phyloP scores from a whole-genome alignment of 257 asterid genomes.

The Nicotiana undulata region DNA sequence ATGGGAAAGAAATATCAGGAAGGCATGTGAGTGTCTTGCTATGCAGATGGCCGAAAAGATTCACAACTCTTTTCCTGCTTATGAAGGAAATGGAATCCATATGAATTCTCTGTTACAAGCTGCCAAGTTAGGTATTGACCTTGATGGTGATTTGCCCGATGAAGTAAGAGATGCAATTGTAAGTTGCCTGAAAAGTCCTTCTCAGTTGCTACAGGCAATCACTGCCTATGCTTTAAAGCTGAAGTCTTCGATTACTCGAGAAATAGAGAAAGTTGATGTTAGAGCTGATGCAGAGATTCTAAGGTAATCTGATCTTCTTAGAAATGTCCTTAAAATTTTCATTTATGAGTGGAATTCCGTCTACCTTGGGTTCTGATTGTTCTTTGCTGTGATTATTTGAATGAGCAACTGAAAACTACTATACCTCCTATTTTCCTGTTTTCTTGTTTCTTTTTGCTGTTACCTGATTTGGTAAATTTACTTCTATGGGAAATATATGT shows the following conservation, averaged over 20 bases:
- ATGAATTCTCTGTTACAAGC: constrained; percentile 64
- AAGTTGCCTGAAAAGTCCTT: constrained; percentile 76
- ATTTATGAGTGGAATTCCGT: background rate
- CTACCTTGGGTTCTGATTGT: background rate
- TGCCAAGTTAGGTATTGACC: constrained; percentile 66
- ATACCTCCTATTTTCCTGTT: background rate
- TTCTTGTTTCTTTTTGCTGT: background rate
- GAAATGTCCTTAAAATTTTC: background rate
- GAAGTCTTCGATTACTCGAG: constrained; percentile 52
- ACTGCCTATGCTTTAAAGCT: constrained; percentile 72
- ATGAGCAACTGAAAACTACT: background rate
- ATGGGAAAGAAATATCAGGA: constrained; percentile 78
- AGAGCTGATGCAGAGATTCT: constrained; percentile 96
- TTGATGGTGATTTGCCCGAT: constrained; percentile 59
- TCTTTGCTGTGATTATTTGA: background rate
- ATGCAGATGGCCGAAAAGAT: constrained; percentile 66
- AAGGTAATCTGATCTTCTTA: constrained; percentile 43
- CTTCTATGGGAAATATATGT: background rate
- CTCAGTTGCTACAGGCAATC: constrained; percentile 80
- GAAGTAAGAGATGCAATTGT: constrained; percentile 62
- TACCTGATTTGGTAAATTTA: background rate
- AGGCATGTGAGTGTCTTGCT: constrained; percentile 83
- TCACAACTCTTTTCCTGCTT: constrained; percentile 78
- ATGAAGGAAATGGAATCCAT: constrained; percentile 86
- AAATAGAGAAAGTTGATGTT: constrained; percentile 74